Percentiles rank a stretch among this genome's conserved stretches.
Evolutionary conservation across 768 basidiomycete species (phyloP).

Genomic region (Rhizopogon rudus): DNA sequence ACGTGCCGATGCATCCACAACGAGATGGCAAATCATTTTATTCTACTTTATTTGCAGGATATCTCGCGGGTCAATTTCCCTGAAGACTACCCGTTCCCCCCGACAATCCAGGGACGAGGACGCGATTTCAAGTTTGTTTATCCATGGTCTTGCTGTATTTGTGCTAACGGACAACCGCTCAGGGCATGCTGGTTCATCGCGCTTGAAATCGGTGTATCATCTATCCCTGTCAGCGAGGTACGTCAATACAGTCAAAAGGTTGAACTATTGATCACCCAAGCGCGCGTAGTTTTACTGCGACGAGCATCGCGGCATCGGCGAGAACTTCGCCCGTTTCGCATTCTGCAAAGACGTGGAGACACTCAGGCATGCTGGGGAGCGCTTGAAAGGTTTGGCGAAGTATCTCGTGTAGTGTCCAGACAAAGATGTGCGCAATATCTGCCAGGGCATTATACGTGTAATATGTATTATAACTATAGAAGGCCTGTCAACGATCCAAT

Average conservation of each 20-base stretch:
- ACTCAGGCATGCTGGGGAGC: constrained; percentile 72
- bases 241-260: constrained; percentile 12
- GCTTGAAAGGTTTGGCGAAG: constrained; percentile 70
- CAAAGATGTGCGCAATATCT: not conserved
- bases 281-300: constrained; percentile 79
- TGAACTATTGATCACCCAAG: constrained; percentile 4
- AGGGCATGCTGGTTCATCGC: constrained; percentile 97
- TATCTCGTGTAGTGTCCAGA: constrained; percentile 36
- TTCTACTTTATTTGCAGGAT: constrained; percentile 41
- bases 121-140: constrained; percentile 73
- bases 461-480: not conserved
- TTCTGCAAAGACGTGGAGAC: constrained; percentile 96
- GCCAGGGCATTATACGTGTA: not conserved
- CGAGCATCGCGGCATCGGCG: constrained; percentile 82
- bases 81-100: constrained; percentile 79
- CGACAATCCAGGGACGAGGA: constrained; percentile 69
- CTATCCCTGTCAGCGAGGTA: constrained; percentile 95
- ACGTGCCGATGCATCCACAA: constrained; percentile 17
- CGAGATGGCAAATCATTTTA: too few relatives aligned
- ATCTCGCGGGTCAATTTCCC: constrained; percentile 77
- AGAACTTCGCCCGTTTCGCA: constrained; percentile 83
- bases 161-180: constrained; percentile 9
- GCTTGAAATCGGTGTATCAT: constrained; percentile 83
- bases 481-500: constrained; percentile 57
- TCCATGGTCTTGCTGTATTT: not conserved